phyloP scores from a whole-genome alignment of 345 rosid species.

The Brassica cretica region DNA sequence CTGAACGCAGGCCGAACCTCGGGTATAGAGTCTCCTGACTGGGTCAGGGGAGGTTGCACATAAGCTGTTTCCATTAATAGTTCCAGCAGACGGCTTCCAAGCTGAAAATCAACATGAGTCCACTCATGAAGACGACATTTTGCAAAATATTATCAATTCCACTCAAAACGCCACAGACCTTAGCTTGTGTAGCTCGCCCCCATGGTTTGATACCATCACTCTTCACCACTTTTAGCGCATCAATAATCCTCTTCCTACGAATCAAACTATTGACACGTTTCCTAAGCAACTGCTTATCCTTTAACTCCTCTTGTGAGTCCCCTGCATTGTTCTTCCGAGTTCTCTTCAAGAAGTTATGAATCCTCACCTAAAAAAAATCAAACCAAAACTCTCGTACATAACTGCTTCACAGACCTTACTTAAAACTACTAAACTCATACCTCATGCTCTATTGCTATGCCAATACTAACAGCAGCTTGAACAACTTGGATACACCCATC shows the following conservation, averaged over 20 bases:
- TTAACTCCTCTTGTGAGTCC: constrained; percentile 49
- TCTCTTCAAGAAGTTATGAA: constrained; percentile 78
- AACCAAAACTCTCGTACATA: not conserved
- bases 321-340: constrained; percentile 50
- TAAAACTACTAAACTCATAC: constrained; percentile 27
- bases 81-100: constrained; percentile 84
- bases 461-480: constrained; percentile 84
- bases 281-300: constrained; percentile 67
- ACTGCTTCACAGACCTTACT: not conserved
- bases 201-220: constrained; percentile 71
- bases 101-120: constrained; percentile 48
- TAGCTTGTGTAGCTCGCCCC: constrained; percentile 85
- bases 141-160: not conserved
- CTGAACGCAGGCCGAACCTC: constrained; percentile 93
- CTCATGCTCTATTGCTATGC: constrained; percentile 89
- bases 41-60: constrained; percentile 79
- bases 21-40: constrained; percentile 65
- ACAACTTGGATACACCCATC: constrained; percentile 78
- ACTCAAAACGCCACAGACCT: constrained; percentile 52
- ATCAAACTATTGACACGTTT: constrained; percentile 77
- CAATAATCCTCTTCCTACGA: constrained; percentile 59
- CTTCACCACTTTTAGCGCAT: constrained; percentile 72
- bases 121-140: constrained; percentile 22
- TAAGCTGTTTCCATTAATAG: constrained; percentile 78
- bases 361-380: constrained; percentile 56